These are phyloP conservation scores for Hygrophila difformis DNA, from an alignment of 257 asterid genomes.

Conservation along the genomic window DNA sequence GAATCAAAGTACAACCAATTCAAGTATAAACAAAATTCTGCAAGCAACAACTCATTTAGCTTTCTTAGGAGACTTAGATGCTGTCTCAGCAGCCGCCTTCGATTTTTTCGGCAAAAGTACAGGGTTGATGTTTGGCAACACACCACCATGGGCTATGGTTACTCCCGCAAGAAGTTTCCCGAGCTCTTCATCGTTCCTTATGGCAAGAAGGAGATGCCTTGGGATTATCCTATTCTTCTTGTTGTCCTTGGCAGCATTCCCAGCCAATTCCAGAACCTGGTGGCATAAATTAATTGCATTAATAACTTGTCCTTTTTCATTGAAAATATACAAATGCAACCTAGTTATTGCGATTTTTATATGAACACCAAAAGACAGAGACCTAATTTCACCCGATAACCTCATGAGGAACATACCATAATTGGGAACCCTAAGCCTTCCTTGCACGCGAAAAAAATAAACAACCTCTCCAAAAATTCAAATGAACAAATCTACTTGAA, in stretches of 20 bases:
- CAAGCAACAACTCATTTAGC: neutral
- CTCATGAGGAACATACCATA: too few species aligned
- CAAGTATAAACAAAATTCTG: constrained; percentile 10
- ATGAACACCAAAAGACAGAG: too few species aligned
- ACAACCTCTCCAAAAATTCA: neutral
- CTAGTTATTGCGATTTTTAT: too few species aligned
- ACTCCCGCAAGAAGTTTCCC: constrained; percentile 25
- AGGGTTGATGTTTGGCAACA: constrained; percentile 27
- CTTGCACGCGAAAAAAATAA: too few species aligned
- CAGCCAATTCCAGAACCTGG: constrained; percentile 25
- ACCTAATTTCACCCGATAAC: too few species aligned
- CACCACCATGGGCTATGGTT: constrained; percentile 27
- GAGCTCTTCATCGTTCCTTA: constrained; percentile 21
- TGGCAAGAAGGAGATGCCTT: constrained; percentile 21
- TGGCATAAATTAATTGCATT: too few species aligned
- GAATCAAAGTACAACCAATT: constrained; percentile 13
- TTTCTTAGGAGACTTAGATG: constrained; percentile 19
- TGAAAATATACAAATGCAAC: too few species aligned
- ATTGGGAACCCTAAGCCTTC: too few species aligned
- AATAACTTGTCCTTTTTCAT: too few species aligned
- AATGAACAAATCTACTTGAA: neutral
- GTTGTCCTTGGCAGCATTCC: constrained; percentile 27
- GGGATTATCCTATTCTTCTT: constrained; percentile 23
- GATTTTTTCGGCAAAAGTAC: constrained; percentile 24
- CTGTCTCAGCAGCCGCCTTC: constrained; percentile 4